Conservation (phyloP, 1,284 basidiomycete genomes). For the Trichosporon asahii region DNA sequence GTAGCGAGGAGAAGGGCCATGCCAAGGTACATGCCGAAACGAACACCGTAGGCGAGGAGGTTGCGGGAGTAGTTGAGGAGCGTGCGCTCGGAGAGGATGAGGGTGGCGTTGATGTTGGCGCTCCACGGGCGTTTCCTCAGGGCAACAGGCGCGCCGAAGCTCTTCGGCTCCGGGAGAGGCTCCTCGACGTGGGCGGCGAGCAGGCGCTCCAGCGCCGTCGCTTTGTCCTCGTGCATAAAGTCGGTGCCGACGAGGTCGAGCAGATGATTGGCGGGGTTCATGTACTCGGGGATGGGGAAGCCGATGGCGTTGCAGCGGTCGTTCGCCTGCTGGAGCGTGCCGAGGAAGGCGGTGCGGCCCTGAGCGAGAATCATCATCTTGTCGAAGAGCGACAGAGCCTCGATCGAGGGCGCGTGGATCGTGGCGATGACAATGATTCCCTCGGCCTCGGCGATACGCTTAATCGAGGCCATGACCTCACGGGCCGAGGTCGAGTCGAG, state of each 20-base stretch:
- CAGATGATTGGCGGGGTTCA: slow-evolving; percentile 38
- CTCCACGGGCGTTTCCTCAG: not conserved
- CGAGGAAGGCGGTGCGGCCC: slow-evolving; percentile 39
- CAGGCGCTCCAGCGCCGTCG: slow-evolving; percentile 7
- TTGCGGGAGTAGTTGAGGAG: slow-evolving; percentile 41
- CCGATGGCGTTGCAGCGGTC: slow-evolving; percentile 26
- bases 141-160: not conserved
- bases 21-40: slow-evolving; percentile 60
- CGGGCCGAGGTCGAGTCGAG: slow-evolving; percentile 28
- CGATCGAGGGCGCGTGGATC: slow-evolving; percentile 50
- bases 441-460: slow-evolving; percentile 20
- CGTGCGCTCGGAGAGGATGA: slow-evolving; percentile 22
- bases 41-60: slow-evolving; percentile 62
- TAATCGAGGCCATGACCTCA: slow-evolving; percentile 23
- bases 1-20: slow-evolving; percentile 61
- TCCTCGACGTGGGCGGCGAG: slow-evolving; percentile 7
- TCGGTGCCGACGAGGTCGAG: slow-evolving; percentile 37
- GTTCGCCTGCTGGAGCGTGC: slow-evolving; percentile 20
- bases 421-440: slow-evolving; percentile 41
- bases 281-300: slow-evolving; percentile 24
- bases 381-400: slow-evolving; percentile 49
- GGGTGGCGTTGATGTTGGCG: slow-evolving; percentile 8
- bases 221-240: slow-evolving; percentile 24
- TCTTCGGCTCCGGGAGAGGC: not conserved
- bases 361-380: slow-evolving; percentile 40